Evolutionary conservation across 2,329 filamentous ascomycete genomes (phyloP), one percentile per base, ranked within the genome.

Genomic region (Nigrograna mackinnonii): DNA sequence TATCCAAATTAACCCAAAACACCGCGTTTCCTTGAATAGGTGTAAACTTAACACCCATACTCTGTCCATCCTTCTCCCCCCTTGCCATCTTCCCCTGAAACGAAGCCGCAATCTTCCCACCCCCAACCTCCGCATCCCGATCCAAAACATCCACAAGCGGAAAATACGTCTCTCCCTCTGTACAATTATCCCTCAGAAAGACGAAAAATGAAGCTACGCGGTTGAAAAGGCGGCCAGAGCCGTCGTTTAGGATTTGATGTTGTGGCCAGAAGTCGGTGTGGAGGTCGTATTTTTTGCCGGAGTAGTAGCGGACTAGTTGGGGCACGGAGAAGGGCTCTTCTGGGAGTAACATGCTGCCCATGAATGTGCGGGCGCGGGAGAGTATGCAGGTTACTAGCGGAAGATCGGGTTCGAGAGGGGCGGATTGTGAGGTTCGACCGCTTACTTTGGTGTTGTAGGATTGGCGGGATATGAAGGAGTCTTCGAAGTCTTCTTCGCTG

Each of bases 1-100:
- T 68, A 40, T 74, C 67, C 41, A 83, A 63, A 64, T 83, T 83
- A 58, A 77, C 73, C 80, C 80, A 83, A 41, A 80, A 83, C 1
- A 84, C 70, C 5, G 79, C 80, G 67, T 78, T 79, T 1, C 79
- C 77, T 47, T 70, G 70, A 35, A 76, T 73, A 0, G 79, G 75
- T 52, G 75, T 77, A 50, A 83, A 83, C 2, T 74, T 80, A 4
- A 82, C 69, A 0, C 79, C 79, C 18, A 62, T 52, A 18, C 46
- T 39, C 37, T 50, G 48, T 3, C 49, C 54, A 22, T 47, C 50
- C 40, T 20, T 49, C 44, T 46, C 43, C 35, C 46, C 64, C 57
- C 4, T 46, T 13, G 16, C 42, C 11, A 53, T 46, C 35, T 47
- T 55, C 6, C 50, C 54, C 9, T 18, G 19, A 30, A 48, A 55